Base-by-base conservation (phyloP, 176 grass and related monocot species). In the Oryza nivara region DNA sequence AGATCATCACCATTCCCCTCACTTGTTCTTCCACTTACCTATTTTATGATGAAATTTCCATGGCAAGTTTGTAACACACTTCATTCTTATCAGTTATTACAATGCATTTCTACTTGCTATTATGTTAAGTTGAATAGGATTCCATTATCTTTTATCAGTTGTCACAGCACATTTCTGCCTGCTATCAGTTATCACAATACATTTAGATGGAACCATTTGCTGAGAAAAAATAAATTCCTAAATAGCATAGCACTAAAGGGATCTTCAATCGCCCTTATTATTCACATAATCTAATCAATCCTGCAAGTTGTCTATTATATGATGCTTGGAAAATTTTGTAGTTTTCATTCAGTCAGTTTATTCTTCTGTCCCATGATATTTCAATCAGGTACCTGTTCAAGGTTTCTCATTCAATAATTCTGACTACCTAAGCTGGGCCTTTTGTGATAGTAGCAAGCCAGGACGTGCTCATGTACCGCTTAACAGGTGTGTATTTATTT, bases 371-470 rank as follows among this genome's bases (percentile, higher is more conserved):
- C 52, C 61, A 51, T 75, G 76, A 23, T 79, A 38, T 51, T 87
- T 86, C 74, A 49, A 72, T 65, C 72, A 98, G 96, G 78, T 98
- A 61, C 91, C 83, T 71, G 83, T 89, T 46, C 88, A 92, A 90
- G 96, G 93, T 22, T 93, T 98, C 89, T 98, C 89, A 72, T 98
- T 98, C 81, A 84, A 90, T 79, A 95, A 95, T 81, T 98, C 91
- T n/a, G 70, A 95, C 32, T 72, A 76, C 85, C 86, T 98, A 79
- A 98, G 89, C 52, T 75, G 92, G 87, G 93, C 93, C 15, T 92
- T 90, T 85, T 95, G 96, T 65, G 89, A 95, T 19, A 95, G 91
- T 72, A 93, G 89, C 80, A 98, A 98, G 83, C 96, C 93, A 45
- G 86, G 87, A 3, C 91, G 85, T 76, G 69, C 79, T 56, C 43